Evolutionary conservation across 208 protist genomes (phyloP).

Genomic region (Phytomonas francai): DNA sequence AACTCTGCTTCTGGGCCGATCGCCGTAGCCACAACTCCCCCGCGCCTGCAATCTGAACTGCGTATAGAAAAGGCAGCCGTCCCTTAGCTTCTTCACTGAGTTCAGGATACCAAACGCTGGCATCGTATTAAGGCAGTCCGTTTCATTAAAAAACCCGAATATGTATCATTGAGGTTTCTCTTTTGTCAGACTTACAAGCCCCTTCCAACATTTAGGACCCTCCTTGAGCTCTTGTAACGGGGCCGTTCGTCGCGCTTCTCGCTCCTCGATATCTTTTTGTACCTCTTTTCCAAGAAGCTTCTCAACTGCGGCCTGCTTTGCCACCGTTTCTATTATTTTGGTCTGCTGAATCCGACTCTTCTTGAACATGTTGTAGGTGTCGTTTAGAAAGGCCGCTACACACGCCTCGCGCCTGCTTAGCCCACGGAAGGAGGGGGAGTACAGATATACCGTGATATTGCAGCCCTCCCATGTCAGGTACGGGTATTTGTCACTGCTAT

Average conservation of each 20-base stretch:
- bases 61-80: no score
- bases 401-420: conserved; percentile 74
- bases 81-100: no score
- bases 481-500: conserved; percentile 77
- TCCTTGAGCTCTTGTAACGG: conserved; percentile 35
- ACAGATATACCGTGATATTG: conserved; percentile 67
- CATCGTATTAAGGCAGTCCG: no score
- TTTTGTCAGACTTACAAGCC: no score
- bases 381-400: conserved; percentile 77
- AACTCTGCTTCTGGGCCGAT: no score
- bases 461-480: conserved; percentile 52
- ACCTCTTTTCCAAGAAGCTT: conserved; percentile 35
- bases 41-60: no score
- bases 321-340: conserved; percentile 20
- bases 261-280: conserved; percentile 15
- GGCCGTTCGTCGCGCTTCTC: conserved; percentile 30
- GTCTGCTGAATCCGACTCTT: conserved; percentile 66
- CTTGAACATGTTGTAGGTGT: conserved; percentile 79
- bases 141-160: no score
- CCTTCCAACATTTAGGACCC: conserved; percentile 27
- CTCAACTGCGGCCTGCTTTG: conserved; percentile 32
- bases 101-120: no score
- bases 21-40: no score
- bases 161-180: no score
- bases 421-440: conserved; percentile 73